Evolutionary conservation across 208 protist genomes (phyloP).

Genomic region (Angomonas ambiguus): DNA sequence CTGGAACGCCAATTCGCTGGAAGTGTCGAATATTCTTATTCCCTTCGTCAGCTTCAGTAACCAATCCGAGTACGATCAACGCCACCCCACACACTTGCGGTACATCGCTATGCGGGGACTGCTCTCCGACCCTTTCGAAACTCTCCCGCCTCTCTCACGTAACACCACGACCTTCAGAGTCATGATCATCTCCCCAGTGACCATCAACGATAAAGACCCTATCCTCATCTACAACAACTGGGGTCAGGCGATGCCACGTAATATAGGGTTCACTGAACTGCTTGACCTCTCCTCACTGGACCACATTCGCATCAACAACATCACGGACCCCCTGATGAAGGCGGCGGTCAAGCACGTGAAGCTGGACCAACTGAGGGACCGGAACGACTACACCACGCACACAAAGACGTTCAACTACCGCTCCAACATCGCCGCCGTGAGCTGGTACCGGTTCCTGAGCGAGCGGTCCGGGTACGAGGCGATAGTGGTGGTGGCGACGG

Average conservation of each 20-base stretch:
- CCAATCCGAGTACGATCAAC: not conserved
- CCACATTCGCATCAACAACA: slow-evolving; percentile 19
- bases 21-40: not conserved
- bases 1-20: not conserved
- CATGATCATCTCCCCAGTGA: not conserved
- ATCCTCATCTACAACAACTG: slow-evolving; percentile 23
- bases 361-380: slow-evolving; percentile 7
- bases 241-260: slow-evolving; percentile 9
- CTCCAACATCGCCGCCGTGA: not conserved
- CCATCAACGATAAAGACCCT: not conserved
- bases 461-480: not conserved
- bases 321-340: slow-evolving; percentile 31
- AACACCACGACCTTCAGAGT: not conserved
- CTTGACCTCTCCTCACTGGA: not conserved
- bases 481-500: not conserved
- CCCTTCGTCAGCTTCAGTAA: not conserved
- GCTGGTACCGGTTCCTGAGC: not conserved
- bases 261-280: slow-evolving; percentile 2
- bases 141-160: not conserved
- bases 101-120: not conserved
- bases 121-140: not conserved
- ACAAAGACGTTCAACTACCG: not conserved
- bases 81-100: not conserved
- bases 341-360: slow-evolving; percentile 25
- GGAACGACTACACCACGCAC: not conserved